Evolutionary conservation across 2,329 filamentous ascomycete species (phyloP), one percentile per base, ranked within the genome.

Genomic region (Fonsecaea nubica): DNA sequence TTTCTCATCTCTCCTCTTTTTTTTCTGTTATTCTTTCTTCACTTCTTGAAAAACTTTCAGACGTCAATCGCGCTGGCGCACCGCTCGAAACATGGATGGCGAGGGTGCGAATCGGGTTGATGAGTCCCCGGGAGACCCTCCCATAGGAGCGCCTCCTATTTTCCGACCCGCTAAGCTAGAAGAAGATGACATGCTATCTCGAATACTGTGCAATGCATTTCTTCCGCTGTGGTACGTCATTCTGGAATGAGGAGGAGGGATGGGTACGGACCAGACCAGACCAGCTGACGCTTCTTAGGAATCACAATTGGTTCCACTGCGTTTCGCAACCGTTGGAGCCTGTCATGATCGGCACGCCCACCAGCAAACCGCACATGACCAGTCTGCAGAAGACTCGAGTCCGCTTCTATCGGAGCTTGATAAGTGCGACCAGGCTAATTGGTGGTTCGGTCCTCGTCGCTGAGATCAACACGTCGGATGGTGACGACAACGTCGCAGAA

Each of bases 241-340:
- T 18, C 38, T 33, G 10, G 21, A 21, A 12, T n/a, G n/a, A 2
- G 7, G 32, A 57, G 32, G 7, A 8, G 18, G 9, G 40, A 10
- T 15, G 1, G 1, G 15, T 1, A 10, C 12, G 45, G 40, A 15
- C 21, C 15, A n/a, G 50, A 9, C 15, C n/a, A 9, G 25, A 21
- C 18, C 45, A 10, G 36, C 58, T 62, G 35, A 62, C 58, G 8
- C 10, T 32, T 36, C 21, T 25, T n/a, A 69, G 67, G 67, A 67
- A 69, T 53, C 67, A 69, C 62, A 69, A 69, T 36, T 69, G 67
- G 67, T 69, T 69, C 50, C 67, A 69, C 10, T 48, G 64, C 18
- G 25, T 67, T 3, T 62, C 64, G 6, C 45, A 56, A 32, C 42
- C 61, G 5, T 58, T 69, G 3, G 40, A 64, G 36, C 67, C 67